These are phyloP conservation scores for Dactylellina sp. DNA, from an alignment of 2,329 filamentous ascomycete genomes.

Conservation along the genomic window DNA sequence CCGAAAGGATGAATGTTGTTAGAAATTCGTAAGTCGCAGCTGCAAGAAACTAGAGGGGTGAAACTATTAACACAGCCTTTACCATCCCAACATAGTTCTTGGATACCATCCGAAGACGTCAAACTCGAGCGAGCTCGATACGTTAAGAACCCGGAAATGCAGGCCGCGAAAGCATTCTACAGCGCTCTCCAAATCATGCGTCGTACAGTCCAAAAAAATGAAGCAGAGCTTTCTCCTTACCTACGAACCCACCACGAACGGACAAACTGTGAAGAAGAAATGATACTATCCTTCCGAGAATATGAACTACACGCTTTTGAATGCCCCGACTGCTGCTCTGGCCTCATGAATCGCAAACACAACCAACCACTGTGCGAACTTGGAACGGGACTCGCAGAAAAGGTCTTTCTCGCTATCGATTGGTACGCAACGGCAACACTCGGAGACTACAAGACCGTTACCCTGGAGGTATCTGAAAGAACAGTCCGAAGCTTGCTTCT, in stretches of 20 bases:
- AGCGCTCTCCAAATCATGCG: constrained; percentile 48
- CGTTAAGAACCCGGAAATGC: constrained; percentile 54
- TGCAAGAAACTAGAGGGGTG: background rate
- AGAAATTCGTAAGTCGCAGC: constrained; percentile 19
- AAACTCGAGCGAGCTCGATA: constrained; percentile 53
- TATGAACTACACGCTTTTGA: constrained; percentile 29
- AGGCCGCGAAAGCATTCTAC: constrained; percentile 53
- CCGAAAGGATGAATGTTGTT: constrained; percentile 15
- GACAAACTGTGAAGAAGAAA: constrained; percentile 47
- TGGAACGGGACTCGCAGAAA: constrained; percentile 41
- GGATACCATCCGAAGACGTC: constrained; percentile 20
- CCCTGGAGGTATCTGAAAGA: constrained; percentile 30
- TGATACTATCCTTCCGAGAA: constrained; percentile 38
- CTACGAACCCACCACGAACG: constrained; percentile 49
- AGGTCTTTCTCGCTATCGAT: constrained; percentile 46
- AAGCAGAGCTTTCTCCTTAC: constrained; percentile 33
- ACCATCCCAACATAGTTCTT: constrained; percentile 20
- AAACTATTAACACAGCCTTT: background rate
- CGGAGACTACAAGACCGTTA: constrained; percentile 38
- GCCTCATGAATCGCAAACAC: constrained; percentile 21
- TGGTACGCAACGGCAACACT: constrained; percentile 55
- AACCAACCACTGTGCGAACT: constrained; percentile 27
- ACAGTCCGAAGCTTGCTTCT: constrained; percentile 36
- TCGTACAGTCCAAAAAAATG: constrained; percentile 36
- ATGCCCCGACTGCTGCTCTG: constrained; percentile 32